Evolutionary conservation across 805 yeast genomes (phyloP).

Genomic region (Ogataea henricii): DNA sequence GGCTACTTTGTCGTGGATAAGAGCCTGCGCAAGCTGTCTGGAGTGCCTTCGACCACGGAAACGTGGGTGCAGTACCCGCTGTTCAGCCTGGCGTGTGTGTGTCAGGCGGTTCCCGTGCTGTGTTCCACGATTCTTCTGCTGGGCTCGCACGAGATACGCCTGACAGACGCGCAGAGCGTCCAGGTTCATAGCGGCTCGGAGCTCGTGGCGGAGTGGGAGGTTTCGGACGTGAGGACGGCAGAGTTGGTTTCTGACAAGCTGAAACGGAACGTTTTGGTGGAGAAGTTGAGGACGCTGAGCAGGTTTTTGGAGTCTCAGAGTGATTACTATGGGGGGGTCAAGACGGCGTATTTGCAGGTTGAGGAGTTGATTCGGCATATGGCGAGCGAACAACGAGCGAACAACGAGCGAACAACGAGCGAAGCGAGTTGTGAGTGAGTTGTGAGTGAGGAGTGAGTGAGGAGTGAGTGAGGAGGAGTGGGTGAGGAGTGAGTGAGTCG

Average conservation of each 20-base stretch:
- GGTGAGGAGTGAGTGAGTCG: too few relatives aligned
- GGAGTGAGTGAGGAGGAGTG: too few relatives aligned
- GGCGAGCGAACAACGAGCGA: not conserved
- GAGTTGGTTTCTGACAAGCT: slow-evolving; percentile 6
- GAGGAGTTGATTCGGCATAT: slow-evolving; percentile 25
- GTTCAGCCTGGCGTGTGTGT: slow-evolving; percentile 31
- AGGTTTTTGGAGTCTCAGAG: slow-evolving; percentile 24
- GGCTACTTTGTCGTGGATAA: slow-evolving; percentile 18
- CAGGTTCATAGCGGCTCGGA: slow-evolving; percentile 11
- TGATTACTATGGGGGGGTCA: slow-evolving; percentile 24
- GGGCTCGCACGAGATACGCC: slow-evolving; percentile 10
- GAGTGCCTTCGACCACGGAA: slow-evolving; percentile 35
- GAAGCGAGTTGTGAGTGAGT: too few relatives aligned
- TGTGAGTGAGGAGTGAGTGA: too few relatives aligned
- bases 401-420: too few relatives aligned
- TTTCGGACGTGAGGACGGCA: slow-evolving; percentile 6
- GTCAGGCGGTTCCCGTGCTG: slow-evolving; percentile 35
- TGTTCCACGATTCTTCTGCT: slow-evolving; percentile 31
- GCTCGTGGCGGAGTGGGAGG: slow-evolving; percentile 12
- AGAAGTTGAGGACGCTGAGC: slow-evolving; percentile 20
- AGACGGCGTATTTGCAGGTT: slow-evolving; percentile 22
- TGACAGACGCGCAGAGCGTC: slow-evolving; percentile 4
- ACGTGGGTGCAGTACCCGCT: slow-evolving; percentile 44
- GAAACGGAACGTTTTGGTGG: slow-evolving; percentile 16
- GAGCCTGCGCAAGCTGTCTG: slow-evolving; percentile 18